phyloP scores from a whole-genome alignment of 2,329 filamentous ascomycete genomes.

The Lachnellula arida region DNA sequence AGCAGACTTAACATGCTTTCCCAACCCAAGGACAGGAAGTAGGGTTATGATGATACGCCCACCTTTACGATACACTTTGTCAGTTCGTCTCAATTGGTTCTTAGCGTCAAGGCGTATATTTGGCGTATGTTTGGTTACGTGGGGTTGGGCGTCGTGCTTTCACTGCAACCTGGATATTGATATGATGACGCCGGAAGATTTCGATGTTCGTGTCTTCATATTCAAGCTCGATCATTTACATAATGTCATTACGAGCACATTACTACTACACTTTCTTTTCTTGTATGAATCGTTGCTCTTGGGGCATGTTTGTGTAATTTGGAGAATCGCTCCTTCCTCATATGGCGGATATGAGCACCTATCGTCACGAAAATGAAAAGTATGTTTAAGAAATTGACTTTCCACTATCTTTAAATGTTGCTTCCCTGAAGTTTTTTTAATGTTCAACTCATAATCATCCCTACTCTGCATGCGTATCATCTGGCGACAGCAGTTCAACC shows the following conservation, averaged over 20 bases:
- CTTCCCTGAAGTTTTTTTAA: not conserved
- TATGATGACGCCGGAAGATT: conserved; percentile 8
- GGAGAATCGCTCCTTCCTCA: conserved; percentile 11
- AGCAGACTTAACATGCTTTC: conserved; percentile 59
- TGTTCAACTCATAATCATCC: not conserved
- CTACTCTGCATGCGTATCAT: not conserved
- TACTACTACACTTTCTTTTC: conserved; percentile 3
- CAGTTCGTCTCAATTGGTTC: conserved; percentile 2
- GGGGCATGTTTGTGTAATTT: conserved; percentile 8
- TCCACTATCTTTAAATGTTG: not conserved
- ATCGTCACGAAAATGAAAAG: not conserved
- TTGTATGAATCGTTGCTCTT: conserved; percentile 2
- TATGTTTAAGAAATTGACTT: conserved; percentile 2
- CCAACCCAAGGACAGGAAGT: conserved; percentile 53
- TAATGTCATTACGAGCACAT: not conserved
- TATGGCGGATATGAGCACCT: not conserved
- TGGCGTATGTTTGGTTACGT: not conserved
- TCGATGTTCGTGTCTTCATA: conserved; percentile 9
- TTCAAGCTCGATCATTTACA: conserved; percentile 1
- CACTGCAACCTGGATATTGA: conserved; percentile 9
- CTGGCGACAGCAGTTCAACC: not conserved
- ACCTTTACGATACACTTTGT: conserved; percentile 4
- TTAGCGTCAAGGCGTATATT: not conserved
- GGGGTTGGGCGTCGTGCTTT: conserved; percentile 5
- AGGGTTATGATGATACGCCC: conserved; percentile 10